phyloP scores from a whole-genome alignment of 1,284 basidiomycete species.

The Ustanciosporium gigantosporum region DNA sequence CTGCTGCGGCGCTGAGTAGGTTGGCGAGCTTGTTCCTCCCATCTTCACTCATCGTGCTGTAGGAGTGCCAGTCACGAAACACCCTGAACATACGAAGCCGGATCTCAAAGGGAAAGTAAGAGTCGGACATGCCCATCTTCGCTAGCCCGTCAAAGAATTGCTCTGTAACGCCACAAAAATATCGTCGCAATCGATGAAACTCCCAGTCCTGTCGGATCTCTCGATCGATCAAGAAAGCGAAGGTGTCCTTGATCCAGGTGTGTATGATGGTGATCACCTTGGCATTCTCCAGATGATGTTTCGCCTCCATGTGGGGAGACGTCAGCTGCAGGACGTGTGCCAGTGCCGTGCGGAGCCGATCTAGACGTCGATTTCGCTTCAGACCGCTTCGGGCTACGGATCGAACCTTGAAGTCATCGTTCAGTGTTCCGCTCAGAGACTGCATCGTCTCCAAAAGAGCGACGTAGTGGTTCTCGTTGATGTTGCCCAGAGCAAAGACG shows the following conservation, averaged over 20 bases:
- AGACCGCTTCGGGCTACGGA: conserved; percentile 31
- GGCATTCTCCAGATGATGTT: conserved; percentile 72
- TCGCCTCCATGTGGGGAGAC: conserved; percentile 74
- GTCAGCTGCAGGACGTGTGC: conserved; percentile 86
- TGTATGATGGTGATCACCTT: conserved; percentile 75
- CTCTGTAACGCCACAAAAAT: conserved; percentile 86
- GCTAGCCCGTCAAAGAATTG: conserved; percentile 79
- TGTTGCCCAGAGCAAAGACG: conserved; percentile 82
- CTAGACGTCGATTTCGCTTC: conserved; percentile 71
- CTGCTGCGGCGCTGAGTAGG: conserved; percentile 75
- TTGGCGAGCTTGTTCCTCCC: conserved; percentile 74
- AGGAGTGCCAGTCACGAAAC: conserved; percentile 91
- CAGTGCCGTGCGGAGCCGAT: conserved; percentile 83
- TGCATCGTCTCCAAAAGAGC: conserved; percentile 83
- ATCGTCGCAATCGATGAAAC: conserved; percentile 79
- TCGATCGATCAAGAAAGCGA: conserved; percentile 73
- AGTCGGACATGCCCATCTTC: conserved; percentile 72
- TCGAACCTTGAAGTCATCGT: conserved; percentile 71
- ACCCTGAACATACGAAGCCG: conserved; percentile 80
- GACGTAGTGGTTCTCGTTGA: conserved; percentile 76
- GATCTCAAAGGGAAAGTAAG: conserved; percentile 76
- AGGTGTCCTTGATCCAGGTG: conserved; percentile 82
- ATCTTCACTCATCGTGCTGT: conserved; percentile 75
- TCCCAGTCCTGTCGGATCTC: conserved; percentile 78
- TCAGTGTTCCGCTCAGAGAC: conserved; percentile 77